These are phyloP conservation scores for Arthrinium phaeospermum DNA, from an alignment of 2,329 filamentous ascomycete species.

Conservation along the genomic window DNA sequence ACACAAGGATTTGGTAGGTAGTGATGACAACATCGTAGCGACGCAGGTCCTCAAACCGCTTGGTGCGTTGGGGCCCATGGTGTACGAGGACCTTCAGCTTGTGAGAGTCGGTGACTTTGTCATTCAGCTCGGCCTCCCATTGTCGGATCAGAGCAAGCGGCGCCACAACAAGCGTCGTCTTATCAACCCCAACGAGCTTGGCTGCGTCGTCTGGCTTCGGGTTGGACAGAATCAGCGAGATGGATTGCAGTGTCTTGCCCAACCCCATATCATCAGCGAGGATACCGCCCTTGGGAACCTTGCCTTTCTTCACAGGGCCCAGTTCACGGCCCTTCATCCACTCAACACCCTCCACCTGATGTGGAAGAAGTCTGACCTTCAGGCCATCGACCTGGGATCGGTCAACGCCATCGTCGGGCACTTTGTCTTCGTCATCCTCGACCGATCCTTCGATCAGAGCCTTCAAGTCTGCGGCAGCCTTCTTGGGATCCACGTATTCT, in stretches of 20 bases:
- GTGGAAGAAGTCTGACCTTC: constrained; percentile 85
- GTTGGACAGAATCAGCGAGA: constrained; percentile 86
- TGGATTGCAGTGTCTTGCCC: constrained; percentile 94
- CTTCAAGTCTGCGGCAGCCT: constrained; percentile 79
- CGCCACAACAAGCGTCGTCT: constrained; percentile 88
- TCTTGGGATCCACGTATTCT: constrained; percentile 72
- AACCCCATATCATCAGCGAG: constrained; percentile 97
- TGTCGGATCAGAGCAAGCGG: constrained; percentile 94
- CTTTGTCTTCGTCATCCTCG: constrained; percentile 67
- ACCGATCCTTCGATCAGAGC: constrained; percentile 82
- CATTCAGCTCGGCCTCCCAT: constrained; percentile 92
- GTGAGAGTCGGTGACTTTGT: constrained; percentile 75
- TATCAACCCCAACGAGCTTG: constrained; percentile 67
- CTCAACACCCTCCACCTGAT: constrained; percentile 90
- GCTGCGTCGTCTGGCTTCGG: constrained; percentile 63
- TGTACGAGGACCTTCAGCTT: constrained; percentile 84
- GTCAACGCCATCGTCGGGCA: constrained; percentile 51
- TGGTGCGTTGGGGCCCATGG: constrained; percentile 85
- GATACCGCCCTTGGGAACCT: constrained; percentile 88
- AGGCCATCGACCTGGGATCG: constrained; percentile 78
- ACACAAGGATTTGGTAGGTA: constrained; percentile 93
- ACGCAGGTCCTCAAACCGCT: constrained; percentile 76
- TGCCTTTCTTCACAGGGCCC: constrained; percentile 80
- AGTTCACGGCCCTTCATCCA: constrained; percentile 97
- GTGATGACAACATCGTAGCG: constrained; percentile 95